Percentiles rank a stretch among this genome's conserved stretches.
Conservation (phyloP, 768 basidiomycete species). For the Amanita brunnescens region DNA sequence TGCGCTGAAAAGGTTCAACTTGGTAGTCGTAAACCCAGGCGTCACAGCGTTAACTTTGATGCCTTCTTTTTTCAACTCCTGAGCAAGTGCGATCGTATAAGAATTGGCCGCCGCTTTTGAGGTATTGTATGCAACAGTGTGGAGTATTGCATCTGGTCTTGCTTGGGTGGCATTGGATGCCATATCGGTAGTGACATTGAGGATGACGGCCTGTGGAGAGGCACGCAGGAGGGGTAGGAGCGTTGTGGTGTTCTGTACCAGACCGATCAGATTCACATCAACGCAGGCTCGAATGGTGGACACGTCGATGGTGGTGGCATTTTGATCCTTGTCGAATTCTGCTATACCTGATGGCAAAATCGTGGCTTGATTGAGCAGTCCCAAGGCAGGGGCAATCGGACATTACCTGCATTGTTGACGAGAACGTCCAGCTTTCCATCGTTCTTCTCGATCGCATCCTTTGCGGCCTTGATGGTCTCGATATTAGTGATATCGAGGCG, state of each 20-base stretch:
- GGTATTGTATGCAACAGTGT: constrained; percentile 50
- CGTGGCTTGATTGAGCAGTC: constrained; percentile 17
- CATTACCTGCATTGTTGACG: neutral
- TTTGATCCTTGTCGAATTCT: constrained; percentile 23
- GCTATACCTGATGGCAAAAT: constrained; percentile 20
- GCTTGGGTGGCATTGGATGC: constrained; percentile 33
- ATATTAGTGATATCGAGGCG: constrained; percentile 27
- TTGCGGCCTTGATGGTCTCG: neutral
- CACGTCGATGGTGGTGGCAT: constrained; percentile 25
- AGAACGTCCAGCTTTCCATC: neutral
- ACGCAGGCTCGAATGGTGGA: constrained; percentile 25
- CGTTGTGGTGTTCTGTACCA: constrained; percentile 33
- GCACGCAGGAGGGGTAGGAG: constrained; percentile 33
- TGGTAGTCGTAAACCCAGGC: constrained; percentile 47
- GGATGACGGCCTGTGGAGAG: constrained; percentile 25
- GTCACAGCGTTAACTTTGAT: constrained; percentile 58
- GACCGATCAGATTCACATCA: constrained; percentile 35
- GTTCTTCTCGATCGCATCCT: neutral
- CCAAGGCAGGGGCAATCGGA: constrained; percentile 21
- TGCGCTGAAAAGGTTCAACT: constrained; percentile 27
- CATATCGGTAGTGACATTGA: constrained; percentile 37
- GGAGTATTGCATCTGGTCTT: constrained; percentile 19
- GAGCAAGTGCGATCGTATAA: constrained; percentile 52
- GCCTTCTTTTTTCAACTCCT: constrained; percentile 42
- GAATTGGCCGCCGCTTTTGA: constrained; percentile 64